Percentiles rank a stretch among this genome's conserved stretches.
Evolutionary conservation across 2,329 filamentous ascomycete genomes (phyloP).

Genomic region (Aspergillus amoenus): DNA sequence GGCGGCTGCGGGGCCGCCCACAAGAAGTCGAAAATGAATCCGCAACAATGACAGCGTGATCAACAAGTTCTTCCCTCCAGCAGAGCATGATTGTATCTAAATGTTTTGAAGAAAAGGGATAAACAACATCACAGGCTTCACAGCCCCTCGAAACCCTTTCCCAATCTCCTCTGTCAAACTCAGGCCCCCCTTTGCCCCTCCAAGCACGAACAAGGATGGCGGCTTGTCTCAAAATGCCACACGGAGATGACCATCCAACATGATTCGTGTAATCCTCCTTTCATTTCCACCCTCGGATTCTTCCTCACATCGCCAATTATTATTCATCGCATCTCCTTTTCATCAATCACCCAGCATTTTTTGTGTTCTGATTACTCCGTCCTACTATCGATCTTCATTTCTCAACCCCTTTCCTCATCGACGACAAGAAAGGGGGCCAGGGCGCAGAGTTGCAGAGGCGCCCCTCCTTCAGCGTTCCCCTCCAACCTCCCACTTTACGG

Average conservation of each 20-base stretch:
- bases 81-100: no score
- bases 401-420: slow-evolving; percentile 5
- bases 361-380: background rate
- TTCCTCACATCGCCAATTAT: slow-evolving; percentile 8
- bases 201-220: slow-evolving; percentile 23
- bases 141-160: slow-evolving; percentile 1
- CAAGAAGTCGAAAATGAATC: no score
- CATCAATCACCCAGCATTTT: slow-evolving; percentile 14
- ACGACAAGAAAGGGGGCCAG: background rate
- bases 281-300: slow-evolving; percentile 24
- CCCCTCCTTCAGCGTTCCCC: slow-evolving; percentile 2
- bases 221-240: slow-evolving; percentile 19
- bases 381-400: slow-evolving; percentile 6
- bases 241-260: slow-evolving; percentile 10
- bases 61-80: no score
- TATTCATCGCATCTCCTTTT: slow-evolving; percentile 11
- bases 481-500: slow-evolving; percentile 13
- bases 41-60: background rate
- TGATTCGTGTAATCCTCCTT: slow-evolving; percentile 23
- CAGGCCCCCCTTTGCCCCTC: slow-evolving; percentile 22
- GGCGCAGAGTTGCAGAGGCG: background rate
- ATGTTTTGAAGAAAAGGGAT: background rate
- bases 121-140: slow-evolving; percentile 13
- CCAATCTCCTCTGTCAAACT: slow-evolving; percentile 13
- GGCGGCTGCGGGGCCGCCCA: slow-evolving; percentile 9